phyloP scores from a whole-genome alignment of 768 basidiomycete genomes.

The Harrya chromipes region DNA sequence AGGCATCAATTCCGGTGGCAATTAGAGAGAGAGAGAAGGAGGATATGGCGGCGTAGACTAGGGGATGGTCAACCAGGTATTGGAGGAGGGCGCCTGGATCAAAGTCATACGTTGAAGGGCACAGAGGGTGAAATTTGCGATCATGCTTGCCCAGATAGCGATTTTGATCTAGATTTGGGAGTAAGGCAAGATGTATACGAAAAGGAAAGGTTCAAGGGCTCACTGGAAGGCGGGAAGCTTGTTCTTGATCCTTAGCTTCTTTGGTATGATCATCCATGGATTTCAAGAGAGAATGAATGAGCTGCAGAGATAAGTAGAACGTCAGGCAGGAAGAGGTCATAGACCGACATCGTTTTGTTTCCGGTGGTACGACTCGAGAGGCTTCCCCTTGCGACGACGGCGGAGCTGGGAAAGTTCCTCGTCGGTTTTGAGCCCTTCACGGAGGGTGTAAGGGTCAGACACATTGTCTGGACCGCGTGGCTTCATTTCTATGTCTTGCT shows the following conservation, averaged over 20 bases:
- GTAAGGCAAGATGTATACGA: not conserved
- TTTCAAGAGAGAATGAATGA: slow-evolving; percentile 85
- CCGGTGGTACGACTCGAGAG: slow-evolving; percentile 61
- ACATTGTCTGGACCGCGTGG: slow-evolving; percentile 32
- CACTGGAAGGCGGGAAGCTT: slow-evolving; percentile 64
- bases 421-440: slow-evolving; percentile 56
- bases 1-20: slow-evolving; percentile 86
- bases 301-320: slow-evolving; percentile 40
- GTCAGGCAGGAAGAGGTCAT: slow-evolving; percentile 3
- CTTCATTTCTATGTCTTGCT: slow-evolving; percentile 39
- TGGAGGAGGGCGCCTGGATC: not conserved
- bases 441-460: slow-evolving; percentile 67
- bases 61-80: not conserved
- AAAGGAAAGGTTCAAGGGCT: slow-evolving; percentile 18
- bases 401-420: slow-evolving; percentile 63
- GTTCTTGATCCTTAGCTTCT: slow-evolving; percentile 72
- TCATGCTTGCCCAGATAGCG: slow-evolving; percentile 81
- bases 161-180: slow-evolving; percentile 65
- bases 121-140: slow-evolving; percentile 70
- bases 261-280: slow-evolving; percentile 86
- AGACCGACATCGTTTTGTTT: slow-evolving; percentile 66
- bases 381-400: slow-evolving; percentile 55
- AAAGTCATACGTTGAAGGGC: slow-evolving; percentile 57
- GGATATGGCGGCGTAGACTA: slow-evolving; percentile 91
- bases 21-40: slow-evolving; percentile 82